Evolutionary conservation across 1,284 basidiomycete genomes (phyloP).

Genomic region (Boletus mariae): DNA sequence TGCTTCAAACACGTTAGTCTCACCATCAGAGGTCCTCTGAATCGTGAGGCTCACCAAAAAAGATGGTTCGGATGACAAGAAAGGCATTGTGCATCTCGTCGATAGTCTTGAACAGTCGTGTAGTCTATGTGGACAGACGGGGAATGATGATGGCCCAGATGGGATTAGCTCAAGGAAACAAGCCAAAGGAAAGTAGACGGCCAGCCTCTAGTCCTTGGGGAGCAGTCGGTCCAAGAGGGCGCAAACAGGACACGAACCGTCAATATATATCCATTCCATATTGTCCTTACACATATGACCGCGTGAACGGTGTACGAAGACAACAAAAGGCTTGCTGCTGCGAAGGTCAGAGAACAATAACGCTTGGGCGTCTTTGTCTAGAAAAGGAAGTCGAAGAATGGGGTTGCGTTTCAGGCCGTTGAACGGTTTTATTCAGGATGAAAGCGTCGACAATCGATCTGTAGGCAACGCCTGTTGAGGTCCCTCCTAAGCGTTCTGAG

Average conservation of each 20-base stretch:
- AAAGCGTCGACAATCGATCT: background rate
- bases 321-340: constrained; percentile 10
- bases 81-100: constrained; percentile 40
- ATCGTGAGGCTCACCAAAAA: constrained; percentile 46
- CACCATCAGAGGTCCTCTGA: background rate
- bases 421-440: background rate
- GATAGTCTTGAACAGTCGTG: background rate
- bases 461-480: too few species aligned
- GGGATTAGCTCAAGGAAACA: background rate
- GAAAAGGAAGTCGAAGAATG: constrained; percentile 20
- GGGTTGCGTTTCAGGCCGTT: background rate
- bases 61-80: constrained; percentile 51
- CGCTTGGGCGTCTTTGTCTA: constrained; percentile 11
- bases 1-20: constrained; percentile 34
- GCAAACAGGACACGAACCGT: background rate
- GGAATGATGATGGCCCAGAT: background rate
- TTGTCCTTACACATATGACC: constrained; percentile 4
- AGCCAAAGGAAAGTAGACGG: constrained; percentile 5
- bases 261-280: constrained; percentile 17
- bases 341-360: constrained; percentile 13
- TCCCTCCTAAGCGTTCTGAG: background rate
- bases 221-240: constrained; percentile 14
- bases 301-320: constrained; percentile 4
- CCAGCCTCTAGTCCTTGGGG: constrained; percentile 9
- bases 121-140: background rate